phyloP scores from a whole-genome alignment of 371 early-diverging fungal species.

The Blakeslea trispora region DNA sequence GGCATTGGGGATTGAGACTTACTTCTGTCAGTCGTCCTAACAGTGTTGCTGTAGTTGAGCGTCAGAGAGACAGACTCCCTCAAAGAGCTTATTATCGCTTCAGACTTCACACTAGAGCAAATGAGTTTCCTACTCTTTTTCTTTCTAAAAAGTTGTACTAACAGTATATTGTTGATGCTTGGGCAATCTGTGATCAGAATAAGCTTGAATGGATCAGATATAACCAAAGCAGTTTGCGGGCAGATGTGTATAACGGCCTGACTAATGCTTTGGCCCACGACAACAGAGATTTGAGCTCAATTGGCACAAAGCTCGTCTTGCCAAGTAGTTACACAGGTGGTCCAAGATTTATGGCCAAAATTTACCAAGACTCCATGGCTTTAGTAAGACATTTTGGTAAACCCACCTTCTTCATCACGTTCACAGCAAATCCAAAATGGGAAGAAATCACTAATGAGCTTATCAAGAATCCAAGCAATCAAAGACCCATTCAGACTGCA shows the following conservation, averaged over 20 bases:
- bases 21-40: no score
- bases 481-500: conserved; percentile 13
- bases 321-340: conserved; percentile 29
- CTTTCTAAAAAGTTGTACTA: background rate
- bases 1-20: no score
- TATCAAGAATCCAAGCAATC: conserved; percentile 24
- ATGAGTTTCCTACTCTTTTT: background rate
- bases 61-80: no score
- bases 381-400: conserved; percentile 30
- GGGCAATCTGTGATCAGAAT: background rate
- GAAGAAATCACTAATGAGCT: no score
- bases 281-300: conserved; percentile 5
- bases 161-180: conserved; percentile 8
- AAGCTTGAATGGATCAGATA: background rate
- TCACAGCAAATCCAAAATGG: conserved; percentile 43
- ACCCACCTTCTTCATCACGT: conserved; percentile 40
- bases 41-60: no score
- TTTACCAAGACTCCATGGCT: conserved; percentile 33
- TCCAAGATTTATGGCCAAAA: conserved; percentile 24
- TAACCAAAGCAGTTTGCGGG: background rate
- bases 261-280: no score
- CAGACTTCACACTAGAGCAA: no score
- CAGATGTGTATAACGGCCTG: no score
- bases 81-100: no score
- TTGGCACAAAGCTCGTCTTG: conserved; percentile 17